Conservation (phyloP, 2,329 filamentous ascomycete genomes). For the Stenocarpella maydis region DNA sequence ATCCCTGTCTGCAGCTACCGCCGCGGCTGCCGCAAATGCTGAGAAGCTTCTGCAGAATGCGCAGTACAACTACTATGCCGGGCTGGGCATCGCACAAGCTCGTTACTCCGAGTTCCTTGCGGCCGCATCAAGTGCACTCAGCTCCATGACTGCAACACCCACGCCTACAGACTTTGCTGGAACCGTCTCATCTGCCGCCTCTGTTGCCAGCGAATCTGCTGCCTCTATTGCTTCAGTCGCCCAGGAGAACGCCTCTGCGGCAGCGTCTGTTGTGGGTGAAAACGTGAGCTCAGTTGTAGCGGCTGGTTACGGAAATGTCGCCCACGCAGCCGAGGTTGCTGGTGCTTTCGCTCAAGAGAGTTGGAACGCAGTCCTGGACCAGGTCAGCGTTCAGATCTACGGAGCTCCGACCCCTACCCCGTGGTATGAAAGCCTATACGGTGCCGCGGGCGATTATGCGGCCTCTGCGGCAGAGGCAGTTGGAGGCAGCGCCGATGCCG, state of each 20-base stretch:
- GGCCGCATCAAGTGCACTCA: slow-evolving; percentile 75
- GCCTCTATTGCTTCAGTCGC: slow-evolving; percentile 50
- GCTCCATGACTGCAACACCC: slow-evolving; percentile 65
- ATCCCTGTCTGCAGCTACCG: slow-evolving; percentile 32
- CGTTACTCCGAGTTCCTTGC: slow-evolving; percentile 79
- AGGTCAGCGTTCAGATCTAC: slow-evolving; percentile 75
- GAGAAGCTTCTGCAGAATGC: slow-evolving; percentile 70
- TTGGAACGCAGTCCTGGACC: slow-evolving; percentile 70
- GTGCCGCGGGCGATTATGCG: slow-evolving; percentile 62
- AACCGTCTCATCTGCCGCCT: slow-evolving; percentile 54
- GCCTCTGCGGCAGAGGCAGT: slow-evolving; percentile 62
- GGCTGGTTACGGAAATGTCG: slow-evolving; percentile 35
- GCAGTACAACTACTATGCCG: slow-evolving; percentile 76
- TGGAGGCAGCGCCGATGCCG: slow-evolving; percentile 46
- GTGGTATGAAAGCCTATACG: slow-evolving; percentile 59
- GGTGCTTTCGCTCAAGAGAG: slow-evolving; percentile 54
- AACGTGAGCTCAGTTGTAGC: slow-evolving; percentile 46
- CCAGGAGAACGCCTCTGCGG: slow-evolving; percentile 43
- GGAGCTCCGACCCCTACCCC: slow-evolving; percentile 69
- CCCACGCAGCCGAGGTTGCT: slow-evolving; percentile 37
- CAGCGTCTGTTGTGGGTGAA: slow-evolving; percentile 53
- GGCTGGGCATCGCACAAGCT: slow-evolving; percentile 79
- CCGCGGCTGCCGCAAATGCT: slow-evolving; percentile 50
- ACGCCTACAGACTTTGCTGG: slow-evolving; percentile 64
- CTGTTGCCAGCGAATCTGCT: slow-evolving; percentile 55